phyloP scores from a whole-genome alignment of 164 flowering plant species.

The Berberis thunbergii region DNA sequence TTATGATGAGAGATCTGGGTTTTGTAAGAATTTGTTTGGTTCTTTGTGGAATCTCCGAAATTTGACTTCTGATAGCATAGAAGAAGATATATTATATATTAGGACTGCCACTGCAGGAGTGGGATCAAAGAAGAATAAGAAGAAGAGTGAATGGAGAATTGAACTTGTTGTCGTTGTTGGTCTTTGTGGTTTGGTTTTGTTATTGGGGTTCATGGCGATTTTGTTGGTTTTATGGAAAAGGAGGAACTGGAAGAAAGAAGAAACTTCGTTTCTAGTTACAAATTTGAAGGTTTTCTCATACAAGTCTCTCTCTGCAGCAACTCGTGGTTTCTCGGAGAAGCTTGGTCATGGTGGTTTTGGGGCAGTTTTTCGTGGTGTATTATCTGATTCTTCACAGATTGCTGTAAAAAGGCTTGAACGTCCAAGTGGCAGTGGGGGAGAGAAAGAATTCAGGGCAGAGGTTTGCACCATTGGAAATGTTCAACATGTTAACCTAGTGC shows the following conservation, averaged over 20 bases:
- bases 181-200: slow-evolving; percentile 23
- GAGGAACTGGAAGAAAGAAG: slow-evolving; percentile 28
- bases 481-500: slow-evolving; percentile 84
- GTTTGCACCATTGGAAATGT: slow-evolving; percentile 90
- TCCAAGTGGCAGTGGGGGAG: slow-evolving; percentile 62
- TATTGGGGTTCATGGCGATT: slow-evolving; percentile 11
- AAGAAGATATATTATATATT: slow-evolving; percentile 26
- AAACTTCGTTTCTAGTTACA: slow-evolving; percentile 26
- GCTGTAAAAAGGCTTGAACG: slow-evolving; percentile 87
- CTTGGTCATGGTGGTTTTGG: slow-evolving; percentile 96
- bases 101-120: slow-evolving; percentile 28
- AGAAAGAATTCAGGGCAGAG: slow-evolving; percentile 83
- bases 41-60: slow-evolving; percentile 41
- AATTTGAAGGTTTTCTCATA: slow-evolving; percentile 57
- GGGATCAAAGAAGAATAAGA: slow-evolving; percentile 13
- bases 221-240: slow-evolving; percentile 19
- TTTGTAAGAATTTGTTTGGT: slow-evolving; percentile 48
- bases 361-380: slow-evolving; percentile 53
- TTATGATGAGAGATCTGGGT: slow-evolving; percentile 23
- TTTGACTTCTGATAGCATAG: slow-evolving; percentile 23
- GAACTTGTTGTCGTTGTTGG: slow-evolving; percentile 19
- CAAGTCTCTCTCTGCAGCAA: slow-evolving; percentile 62
- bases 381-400: slow-evolving; percentile 41
- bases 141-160: slow-evolving; percentile 15
- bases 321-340: slow-evolving; percentile 62